Base-by-base conservation (phyloP, 495 filamentous ascomycete species). In the Aspergillus ostianus region DNA sequence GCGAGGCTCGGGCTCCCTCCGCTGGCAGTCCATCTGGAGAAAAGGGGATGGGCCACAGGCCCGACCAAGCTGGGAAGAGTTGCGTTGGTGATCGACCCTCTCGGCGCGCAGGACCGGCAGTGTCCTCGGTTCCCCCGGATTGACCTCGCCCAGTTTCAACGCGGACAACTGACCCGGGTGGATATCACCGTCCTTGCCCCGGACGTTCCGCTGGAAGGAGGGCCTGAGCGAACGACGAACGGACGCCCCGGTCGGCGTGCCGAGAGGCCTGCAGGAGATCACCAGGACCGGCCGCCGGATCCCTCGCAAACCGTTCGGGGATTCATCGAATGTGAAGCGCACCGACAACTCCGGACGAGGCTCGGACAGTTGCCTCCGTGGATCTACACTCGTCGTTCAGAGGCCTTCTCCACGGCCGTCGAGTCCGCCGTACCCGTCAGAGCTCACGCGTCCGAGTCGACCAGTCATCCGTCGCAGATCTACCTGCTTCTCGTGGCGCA, bases 401-500 rank as follows among this genome's bases (percentile, higher is more conserved):
- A 47, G n/a, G n/a, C n/a, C n/a, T n/a, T n/a, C n/a, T n/a, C n/a
- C 27, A 8, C 15, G 6, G 32, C 21, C 17, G 20, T 26, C 51
- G 27, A 45, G n/a, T 54, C 41, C 12, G 27, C 51, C 6, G 20
- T 82, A 21, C 84, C 85, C 0, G 57, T 67, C 20, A 48, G 68
- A 13, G 71, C 83, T 47, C 81, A 77, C 45, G 77, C 65, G 3
- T 68, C 73, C 0, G 75, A 93, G 70, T 81, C 86, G 44, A 88
- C 84, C 55, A 70, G 76, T 7, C 79, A 86, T 55, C 77, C 74
- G 3, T 81, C 85, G 50, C 82, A 88, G 12, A 71, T 89, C 6
- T 93, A 93, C 51, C 73, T 92, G 8, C 76, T 95, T 5, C 71
- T 93, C 7, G 89, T 94, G 6, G 90, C 89, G 0, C 80, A 85